Evolutionary conservation across 2,329 filamentous ascomycete genomes (phyloP).

Genomic region (Neonectria coccinea): DNA sequence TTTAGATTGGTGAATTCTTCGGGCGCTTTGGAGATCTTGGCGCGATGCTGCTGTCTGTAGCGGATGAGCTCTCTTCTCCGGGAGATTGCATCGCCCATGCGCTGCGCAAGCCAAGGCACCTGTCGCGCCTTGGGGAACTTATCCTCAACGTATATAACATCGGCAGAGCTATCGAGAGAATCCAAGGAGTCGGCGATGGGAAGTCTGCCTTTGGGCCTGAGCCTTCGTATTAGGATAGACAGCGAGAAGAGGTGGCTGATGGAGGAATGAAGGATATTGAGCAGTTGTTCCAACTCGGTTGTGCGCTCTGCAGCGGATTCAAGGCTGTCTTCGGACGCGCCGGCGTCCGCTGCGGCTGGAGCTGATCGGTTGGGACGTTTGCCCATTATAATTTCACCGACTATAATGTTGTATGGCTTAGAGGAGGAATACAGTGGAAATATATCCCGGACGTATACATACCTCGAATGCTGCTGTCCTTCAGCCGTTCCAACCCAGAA

Average conservation of each 20-base stretch:
- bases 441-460: too few species aligned
- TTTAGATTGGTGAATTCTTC: background rate
- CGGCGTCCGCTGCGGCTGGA: too few species aligned
- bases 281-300: slow-evolving; percentile 16
- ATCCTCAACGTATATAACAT: slow-evolving; percentile 14
- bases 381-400: too few species aligned
- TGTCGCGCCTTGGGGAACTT: slow-evolving; percentile 15
- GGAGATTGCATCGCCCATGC: slow-evolving; percentile 11
- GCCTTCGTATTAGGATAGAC: slow-evolving; percentile 11
- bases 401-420: too few species aligned
- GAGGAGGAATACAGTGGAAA: too few species aligned
- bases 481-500: slow-evolving; percentile 5
- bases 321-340: too few species aligned
- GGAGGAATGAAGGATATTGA: slow-evolving; percentile 8
- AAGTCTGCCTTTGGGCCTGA: slow-evolving; percentile 1
- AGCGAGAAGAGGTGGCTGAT: slow-evolving; percentile 15
- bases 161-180: slow-evolving; percentile 8
- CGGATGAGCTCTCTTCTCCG: slow-evolving; percentile 16
- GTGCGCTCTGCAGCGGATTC: background rate
- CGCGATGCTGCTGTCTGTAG: slow-evolving; percentile 16
- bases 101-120: slow-evolving; percentile 4
- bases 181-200: background rate
- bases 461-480: background rate
- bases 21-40: background rate
- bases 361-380: too few species aligned